Evolutionary conservation across 1,284 basidiomycete species (phyloP), one percentile per base, ranked within the genome.

Genomic region (Marasmius fiardii): DNA sequence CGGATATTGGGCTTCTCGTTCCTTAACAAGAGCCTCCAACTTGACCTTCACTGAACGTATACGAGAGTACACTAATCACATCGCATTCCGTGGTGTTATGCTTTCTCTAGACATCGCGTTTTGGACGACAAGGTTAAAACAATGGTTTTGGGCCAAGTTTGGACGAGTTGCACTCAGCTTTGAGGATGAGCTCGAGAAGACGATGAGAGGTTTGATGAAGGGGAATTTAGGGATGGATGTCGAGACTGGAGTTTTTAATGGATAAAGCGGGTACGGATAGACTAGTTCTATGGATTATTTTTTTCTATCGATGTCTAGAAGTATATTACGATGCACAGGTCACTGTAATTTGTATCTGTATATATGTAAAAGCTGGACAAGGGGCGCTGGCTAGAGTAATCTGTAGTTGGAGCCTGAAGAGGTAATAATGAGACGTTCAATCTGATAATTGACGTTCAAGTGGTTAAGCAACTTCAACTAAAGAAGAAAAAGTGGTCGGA

Each of bases 1-100:
- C 0, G 91, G 88, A 0, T 79, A 80, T 61, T 84, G 82, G 79
- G 88, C 86, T 6, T 86, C 85, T 1, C 74, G 74, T 20, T 81
- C 83, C 3, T 73, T 86, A 16, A 71, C 76, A 6, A 69, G 70
- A 12, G 63, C 74, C 12, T 65, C 72, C 1, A 60, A 72, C 35
- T 72, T 81, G 20, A 64, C 73, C 10, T 55, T 80, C 44, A 44
- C 61, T 4, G 69, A 71, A 59, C 79, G 76, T 24, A 35, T 80
- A 3, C 67, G 67, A 34, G 82, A 83, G 63, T 80, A 78, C 61
- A 77, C 71, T 64, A 72, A 73, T 49, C 75, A 88, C 63, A 43
- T 81, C 24, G 57, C 76, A 16, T 90, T 87, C 70, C 72, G 78
- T n/a, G 55, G 66, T 1, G 72, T 81, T 48, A 80, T 86, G 72